A percentile compares a stretch with the other conserved stretches of the same genome.
Conservation (phyloP, 2,329 filamentous ascomycete genomes). For the Cercospora sp. region DNA sequence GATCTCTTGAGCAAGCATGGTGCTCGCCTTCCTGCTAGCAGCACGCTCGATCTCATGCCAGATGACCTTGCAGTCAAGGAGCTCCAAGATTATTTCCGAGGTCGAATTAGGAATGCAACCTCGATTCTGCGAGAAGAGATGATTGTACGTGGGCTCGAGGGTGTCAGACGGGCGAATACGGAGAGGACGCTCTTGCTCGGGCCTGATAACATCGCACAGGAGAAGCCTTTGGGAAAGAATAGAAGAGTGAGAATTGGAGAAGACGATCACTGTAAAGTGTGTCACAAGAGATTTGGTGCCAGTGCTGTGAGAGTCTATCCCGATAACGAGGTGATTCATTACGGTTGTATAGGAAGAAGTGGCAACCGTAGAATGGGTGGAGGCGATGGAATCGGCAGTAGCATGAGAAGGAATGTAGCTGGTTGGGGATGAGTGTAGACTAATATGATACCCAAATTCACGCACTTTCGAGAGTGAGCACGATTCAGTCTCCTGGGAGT, state of each 20-base stretch:
- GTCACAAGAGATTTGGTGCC: slow-evolving; percentile 87
- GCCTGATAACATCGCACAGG: slow-evolving; percentile 64
- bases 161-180: slow-evolving; percentile 74
- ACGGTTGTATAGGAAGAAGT: slow-evolving; percentile 45
- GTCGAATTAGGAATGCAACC: slow-evolving; percentile 83
- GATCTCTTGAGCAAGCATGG: slow-evolving; percentile 89
- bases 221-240: slow-evolving; percentile 54
- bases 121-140: slow-evolving; percentile 76
- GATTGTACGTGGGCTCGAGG: slow-evolving; percentile 73
- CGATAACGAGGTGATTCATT: slow-evolving; percentile 58
- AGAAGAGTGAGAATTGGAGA: slow-evolving; percentile 78
- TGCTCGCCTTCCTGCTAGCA: slow-evolving; percentile 81
- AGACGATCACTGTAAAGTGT: slow-evolving; percentile 86
- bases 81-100: slow-evolving; percentile 86
- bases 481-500: neutral
- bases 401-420: slow-evolving; percentile 4
- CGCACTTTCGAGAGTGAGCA: neutral
- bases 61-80: slow-evolving; percentile 73
- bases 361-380: slow-evolving; percentile 19
- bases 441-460: neutral
- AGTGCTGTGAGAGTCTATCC: slow-evolving; percentile 89
- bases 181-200: slow-evolving; percentile 75
- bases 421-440: slow-evolving; percentile 2
- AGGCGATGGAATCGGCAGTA: slow-evolving; percentile 5
- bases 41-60: slow-evolving; percentile 83